These are phyloP conservation scores for Volutella citrinella DNA, from an alignment of 2,329 filamentous ascomycete species.

Conservation along the genomic window DNA sequence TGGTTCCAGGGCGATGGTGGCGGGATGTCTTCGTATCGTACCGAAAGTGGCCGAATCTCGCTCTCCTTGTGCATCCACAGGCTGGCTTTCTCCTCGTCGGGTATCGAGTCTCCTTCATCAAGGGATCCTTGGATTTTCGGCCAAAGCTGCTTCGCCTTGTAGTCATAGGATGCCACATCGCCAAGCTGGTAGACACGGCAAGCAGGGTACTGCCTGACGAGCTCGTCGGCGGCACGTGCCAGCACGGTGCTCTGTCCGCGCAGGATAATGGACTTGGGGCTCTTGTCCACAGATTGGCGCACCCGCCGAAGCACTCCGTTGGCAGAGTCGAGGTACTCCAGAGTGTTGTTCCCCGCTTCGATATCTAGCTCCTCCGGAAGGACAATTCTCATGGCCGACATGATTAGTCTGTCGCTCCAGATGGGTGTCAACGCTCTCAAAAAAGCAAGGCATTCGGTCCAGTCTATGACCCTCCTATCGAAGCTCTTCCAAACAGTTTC, in stretches of 20 bases:
- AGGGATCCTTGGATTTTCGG: constrained; percentile 28
- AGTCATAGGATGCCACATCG: constrained; percentile 32
- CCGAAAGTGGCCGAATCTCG: constrained; percentile 26
- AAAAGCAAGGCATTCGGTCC: constrained; percentile 36
- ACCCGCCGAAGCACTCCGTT: constrained; percentile 32
- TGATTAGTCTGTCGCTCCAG: constrained; percentile 27
- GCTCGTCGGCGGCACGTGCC: constrained; percentile 32
- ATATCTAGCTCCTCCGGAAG: constrained; percentile 34
- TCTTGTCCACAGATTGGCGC: constrained; percentile 32
- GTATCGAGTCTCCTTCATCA: constrained; percentile 21
- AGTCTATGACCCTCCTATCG: constrained; percentile 31
- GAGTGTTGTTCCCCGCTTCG: constrained; percentile 30
- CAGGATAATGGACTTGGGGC: constrained; percentile 30
- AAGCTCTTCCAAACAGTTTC: constrained; percentile 31
- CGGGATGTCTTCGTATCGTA: constrained; percentile 37
- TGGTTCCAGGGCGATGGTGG: constrained; percentile 40
- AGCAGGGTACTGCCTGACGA: constrained; percentile 27
- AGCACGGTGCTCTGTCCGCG: constrained; percentile 30
- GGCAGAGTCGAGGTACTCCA: constrained; percentile 32
- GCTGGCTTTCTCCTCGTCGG: constrained; percentile 19
- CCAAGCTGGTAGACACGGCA: constrained; percentile 36
- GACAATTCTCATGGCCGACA: constrained; percentile 36
- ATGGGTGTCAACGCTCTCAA: constrained; percentile 37
- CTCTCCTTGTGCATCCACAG: constrained; percentile 36
- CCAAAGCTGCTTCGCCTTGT: constrained; percentile 35